Evolutionary conservation across 2,329 filamentous ascomycete genomes (phyloP).

Genomic region (Microdochium nivale): DNA sequence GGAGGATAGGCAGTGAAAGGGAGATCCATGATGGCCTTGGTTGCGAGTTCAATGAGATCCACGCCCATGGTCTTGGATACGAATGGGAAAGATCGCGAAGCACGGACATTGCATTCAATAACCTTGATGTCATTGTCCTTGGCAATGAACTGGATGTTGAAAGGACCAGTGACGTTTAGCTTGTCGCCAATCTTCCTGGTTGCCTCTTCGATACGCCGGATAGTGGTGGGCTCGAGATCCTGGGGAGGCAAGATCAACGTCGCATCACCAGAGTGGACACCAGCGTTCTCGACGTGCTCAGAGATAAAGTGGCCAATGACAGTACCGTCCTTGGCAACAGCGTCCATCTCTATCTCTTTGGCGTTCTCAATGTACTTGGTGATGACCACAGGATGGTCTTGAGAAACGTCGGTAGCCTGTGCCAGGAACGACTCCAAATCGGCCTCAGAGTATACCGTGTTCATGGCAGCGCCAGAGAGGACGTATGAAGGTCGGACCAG

Average conservation of each 20-base stretch:
- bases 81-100: constrained; percentile 94
- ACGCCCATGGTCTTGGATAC: constrained; percentile 98
- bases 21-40: constrained; percentile 86
- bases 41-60: constrained; percentile 96
- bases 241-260: constrained; percentile 92
- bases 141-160: constrained; percentile 99
- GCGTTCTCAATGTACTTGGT: constrained; percentile 99
- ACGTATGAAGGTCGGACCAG: constrained; percentile 95
- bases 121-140: constrained; percentile 99
- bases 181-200: constrained; percentile 92
- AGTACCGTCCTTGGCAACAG: constrained; percentile 80
- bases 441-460: constrained; percentile 94
- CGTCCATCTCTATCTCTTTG: constrained; percentile 99
- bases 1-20: constrained; percentile 77
- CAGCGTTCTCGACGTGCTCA: constrained; percentile 95
- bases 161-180: constrained; percentile 91
- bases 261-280: constrained; percentile 96
- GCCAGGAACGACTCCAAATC: constrained; percentile 82
- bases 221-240: constrained; percentile 82
- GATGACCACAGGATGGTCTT: constrained; percentile 94
- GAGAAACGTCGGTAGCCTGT: constrained; percentile 87
- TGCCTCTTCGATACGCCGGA: constrained; percentile 85
- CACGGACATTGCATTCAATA: constrained; percentile 96
- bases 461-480: constrained; percentile 95
- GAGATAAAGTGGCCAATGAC: constrained; percentile 96